Evolutionary conservation across 2,329 filamentous ascomycete species (phyloP).

Genomic region (Dichotomopilus funicola): DNA sequence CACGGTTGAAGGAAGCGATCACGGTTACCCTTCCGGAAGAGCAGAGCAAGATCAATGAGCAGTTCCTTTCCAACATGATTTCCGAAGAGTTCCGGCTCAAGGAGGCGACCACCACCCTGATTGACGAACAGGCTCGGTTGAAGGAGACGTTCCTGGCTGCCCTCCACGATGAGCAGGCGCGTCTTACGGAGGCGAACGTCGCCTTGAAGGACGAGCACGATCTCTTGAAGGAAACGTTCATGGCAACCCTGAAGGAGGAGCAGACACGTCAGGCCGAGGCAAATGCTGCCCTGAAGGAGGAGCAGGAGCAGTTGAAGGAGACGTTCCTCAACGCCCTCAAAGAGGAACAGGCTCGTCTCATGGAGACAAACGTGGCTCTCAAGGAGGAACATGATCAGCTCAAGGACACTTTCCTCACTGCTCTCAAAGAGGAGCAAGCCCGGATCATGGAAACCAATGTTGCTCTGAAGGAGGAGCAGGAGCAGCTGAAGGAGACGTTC

Average conservation of each 20-base stretch:
- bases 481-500: conserved; percentile 23
- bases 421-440: conserved; percentile 17
- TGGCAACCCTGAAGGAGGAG: conserved; percentile 26
- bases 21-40: conserved; percentile 21
- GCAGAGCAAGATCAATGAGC: conserved; percentile 20
- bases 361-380: conserved; percentile 18
- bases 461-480: conserved; percentile 18
- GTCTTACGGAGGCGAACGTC: conserved; percentile 17
- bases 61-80: conserved; percentile 39
- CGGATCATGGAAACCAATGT: conserved; percentile 15
- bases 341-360: conserved; percentile 19
- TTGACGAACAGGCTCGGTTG: conserved; percentile 46
- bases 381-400: conserved; percentile 16
- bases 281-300: conserved; percentile 19
- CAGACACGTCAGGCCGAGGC: conserved; percentile 17
- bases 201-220: conserved; percentile 39
- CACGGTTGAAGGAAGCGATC: conserved; percentile 21
- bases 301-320: conserved; percentile 21
- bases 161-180: conserved; percentile 24
- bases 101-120: conserved; percentile 31
- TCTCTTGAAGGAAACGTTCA: conserved; percentile 48
- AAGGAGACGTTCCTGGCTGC: conserved; percentile 47
- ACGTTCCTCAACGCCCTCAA: conserved; percentile 19
- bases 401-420: conserved; percentile 17
- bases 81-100: conserved; percentile 49